Base-by-base conservation (phyloP, 169 alveolate genomes). In the Eimeria praecox region DNA sequence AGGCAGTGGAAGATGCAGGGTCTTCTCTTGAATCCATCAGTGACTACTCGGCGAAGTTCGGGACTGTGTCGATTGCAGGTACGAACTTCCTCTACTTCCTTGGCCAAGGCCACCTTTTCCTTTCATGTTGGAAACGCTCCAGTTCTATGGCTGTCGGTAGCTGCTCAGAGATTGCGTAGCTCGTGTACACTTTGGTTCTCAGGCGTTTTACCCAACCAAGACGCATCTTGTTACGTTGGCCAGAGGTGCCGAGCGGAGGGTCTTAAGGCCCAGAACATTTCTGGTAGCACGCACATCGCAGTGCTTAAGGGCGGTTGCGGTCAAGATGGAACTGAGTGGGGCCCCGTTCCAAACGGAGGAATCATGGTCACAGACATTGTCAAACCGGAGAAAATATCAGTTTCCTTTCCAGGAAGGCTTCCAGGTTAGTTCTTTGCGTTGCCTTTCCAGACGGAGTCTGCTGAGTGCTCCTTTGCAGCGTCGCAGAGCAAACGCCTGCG, bases 281-380 rank as follows among this genome's bases (percentile, higher is more conserved):
- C 56, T 3, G 8, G 16, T 10, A 62, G 82, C 83, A 62, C 49
- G n/a, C 62, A 30, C 24, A 64, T 87, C 49, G 64, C 56, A 44
- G 59, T 87, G 93, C 93, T 87, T 30, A 35, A 87, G 35, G 82
- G 82, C n/a, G 93, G 93, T 38, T 87, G 93, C 93, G 93, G 93
- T 33, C 20, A 22, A 4, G 62, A 87, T n/a, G 93, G 93, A 9
- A 62, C 38, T 40, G 93, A 56, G 73, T 87, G 78, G 93, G n/a
- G 46, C n/a, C 18, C 10, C 10, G 82, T 42, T 59, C 93, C 93
- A 38, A 62, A 87, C 52, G 82, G 82, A 14, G 93, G 93, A 46
- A 35, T 87, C 64, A 87, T 87, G 93, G 44, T 38, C 18, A 59
- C 71, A 24, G 71, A 62, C 42, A 87, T 20, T 35, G 42, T 62